Evolutionary conservation across 306 rosid species (phyloP), one percentile per base, ranked within the genome.

Genomic region (Begonia fuchsioides): DNA sequence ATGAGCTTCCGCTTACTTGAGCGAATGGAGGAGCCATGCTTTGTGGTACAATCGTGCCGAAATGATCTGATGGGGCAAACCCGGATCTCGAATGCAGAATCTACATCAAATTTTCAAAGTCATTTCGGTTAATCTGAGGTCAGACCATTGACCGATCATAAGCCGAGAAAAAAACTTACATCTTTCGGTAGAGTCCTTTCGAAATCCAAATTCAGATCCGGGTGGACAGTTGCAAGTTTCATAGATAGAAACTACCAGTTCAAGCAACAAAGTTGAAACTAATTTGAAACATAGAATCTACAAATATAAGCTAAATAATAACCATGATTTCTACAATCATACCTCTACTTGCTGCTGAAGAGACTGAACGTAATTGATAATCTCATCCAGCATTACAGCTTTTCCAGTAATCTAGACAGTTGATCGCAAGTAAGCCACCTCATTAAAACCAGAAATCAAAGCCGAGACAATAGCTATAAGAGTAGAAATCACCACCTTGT

Each of bases 311-410:
- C 6, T 45, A 15, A n/a, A n/a, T n/a, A n/a, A 3, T 5, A 18
- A 15, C 16, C 32, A 32, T 20, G 15, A 14, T 10, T 2, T 10
- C 14, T 41, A 52, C 45, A 14, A 48, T n/a, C 17, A 61, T 79
- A 92, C 99, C 99, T 92, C 99, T 69, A 92, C 99, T 65, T 92
- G 99, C 59, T 92, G 96, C 59, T 92, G 99, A 69, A 92, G 79
- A 13, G 99, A 92, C 59, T 85, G 99, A 56, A 92, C 99, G 38
- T 92, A 92, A 70, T 92, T 92, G 57, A 92, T 92, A 58, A 92
- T 92, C 71, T 92, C 99, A 71, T 92, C 99, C 47, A 92, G 96
- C 99, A 92, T 92, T 18, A 92, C 99, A 10, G 96, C 96, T 62
- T 92, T 92, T 61, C 99, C 99, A 61, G 96, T 92, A 68, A 92